Conservation (phyloP, 2,329 filamentous ascomycete genomes). For the Monosporascus sp. region DNA sequence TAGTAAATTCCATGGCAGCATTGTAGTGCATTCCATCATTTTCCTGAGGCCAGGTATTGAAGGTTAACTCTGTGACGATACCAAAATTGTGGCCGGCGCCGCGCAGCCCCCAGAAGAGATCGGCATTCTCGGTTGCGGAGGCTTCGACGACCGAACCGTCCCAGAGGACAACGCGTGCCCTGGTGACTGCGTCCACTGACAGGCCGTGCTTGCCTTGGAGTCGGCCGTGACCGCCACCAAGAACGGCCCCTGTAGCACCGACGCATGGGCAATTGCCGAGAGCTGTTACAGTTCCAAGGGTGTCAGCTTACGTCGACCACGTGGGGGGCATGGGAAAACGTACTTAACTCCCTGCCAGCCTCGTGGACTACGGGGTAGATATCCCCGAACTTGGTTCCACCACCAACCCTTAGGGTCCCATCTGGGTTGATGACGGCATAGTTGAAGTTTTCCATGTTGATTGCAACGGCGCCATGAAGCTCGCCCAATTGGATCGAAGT, state of each 20-base stretch:
- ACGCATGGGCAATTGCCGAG: constrained; percentile 4
- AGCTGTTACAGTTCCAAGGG: background rate
- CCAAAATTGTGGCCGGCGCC: constrained; percentile 42
- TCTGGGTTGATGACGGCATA: constrained; percentile 6
- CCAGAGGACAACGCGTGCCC: constrained; percentile 33
- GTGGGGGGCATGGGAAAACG: background rate
- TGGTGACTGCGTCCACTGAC: constrained; percentile 33
- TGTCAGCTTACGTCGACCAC: background rate
- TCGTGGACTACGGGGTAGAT: constrained; percentile 3
- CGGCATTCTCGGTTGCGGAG: constrained; percentile 21
- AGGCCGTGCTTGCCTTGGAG: constrained; percentile 37
- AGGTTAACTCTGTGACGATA: constrained; percentile 12
- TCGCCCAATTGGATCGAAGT: constrained; percentile 4
- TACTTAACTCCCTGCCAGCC: constrained; percentile 8
- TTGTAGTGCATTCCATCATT: constrained; percentile 6
- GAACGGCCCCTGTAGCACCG: constrained; percentile 16
- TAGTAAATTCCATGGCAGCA: constrained; percentile 8
- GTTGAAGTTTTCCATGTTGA: constrained; percentile 9
- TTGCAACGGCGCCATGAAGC: constrained; percentile 5
- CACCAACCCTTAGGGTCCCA: constrained; percentile 4
- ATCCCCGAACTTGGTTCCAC: constrained; percentile 3
- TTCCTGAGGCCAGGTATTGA: constrained; percentile 5
- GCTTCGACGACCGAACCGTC: constrained; percentile 28
- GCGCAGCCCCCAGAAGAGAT: constrained; percentile 40
- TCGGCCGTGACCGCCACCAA: constrained; percentile 39